Evolutionary conservation across 352 stramenopile genomes (phyloP), one percentile per base, ranked within the genome.

Genomic region (Pythium apleroticum): DNA sequence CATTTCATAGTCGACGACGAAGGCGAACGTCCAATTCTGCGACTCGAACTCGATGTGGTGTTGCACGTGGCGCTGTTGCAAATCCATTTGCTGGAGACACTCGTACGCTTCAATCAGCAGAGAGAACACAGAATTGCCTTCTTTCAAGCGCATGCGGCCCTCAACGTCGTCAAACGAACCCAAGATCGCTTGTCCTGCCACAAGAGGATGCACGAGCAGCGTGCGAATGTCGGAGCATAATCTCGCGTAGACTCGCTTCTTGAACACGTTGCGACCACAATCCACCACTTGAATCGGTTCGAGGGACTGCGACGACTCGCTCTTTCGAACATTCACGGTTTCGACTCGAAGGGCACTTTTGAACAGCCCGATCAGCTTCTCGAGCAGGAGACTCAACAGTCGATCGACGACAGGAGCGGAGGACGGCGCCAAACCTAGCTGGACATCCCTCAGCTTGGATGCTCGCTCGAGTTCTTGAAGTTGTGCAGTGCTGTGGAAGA

Each of bases 11-110:
- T 91, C 84, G 39, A 89, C 79, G 8, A 95, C 83, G 45, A 95
- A 93, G 24, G 86, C 84, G 62, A 84, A 88, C 12, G 83, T 90
- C 86, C 86, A 95, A 62, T 88, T 89, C 61, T 91, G 76, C 14
- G 82, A 92, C 63, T 93, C 86, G 58, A 86, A 95, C 63, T 95
- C 86, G 60, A 95, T 84, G 69, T 95, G 86, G 10, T 77, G 73
- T 19, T 77, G 68, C 15, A 86, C 63, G 24, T 92, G 81, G 37
- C 84, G 81, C 43, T 74, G 78, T 58, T 95, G 86, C 7, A 91
- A 63, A 69, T 95, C 82, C 86, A 95, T 95, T 57, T 90, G 77
- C 64, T 95, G 86, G 31, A 95, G 71, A 30, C 80, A 53, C 33
- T 80, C 70, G 39, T 91, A 88, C 10, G 75, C 75, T 37, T 88